Percentiles rank a stretch among this genome's conserved stretches.
Conservation (phyloP, 192 early-diverging fungal species). For the Linnemannia schmuckeri region DNA sequence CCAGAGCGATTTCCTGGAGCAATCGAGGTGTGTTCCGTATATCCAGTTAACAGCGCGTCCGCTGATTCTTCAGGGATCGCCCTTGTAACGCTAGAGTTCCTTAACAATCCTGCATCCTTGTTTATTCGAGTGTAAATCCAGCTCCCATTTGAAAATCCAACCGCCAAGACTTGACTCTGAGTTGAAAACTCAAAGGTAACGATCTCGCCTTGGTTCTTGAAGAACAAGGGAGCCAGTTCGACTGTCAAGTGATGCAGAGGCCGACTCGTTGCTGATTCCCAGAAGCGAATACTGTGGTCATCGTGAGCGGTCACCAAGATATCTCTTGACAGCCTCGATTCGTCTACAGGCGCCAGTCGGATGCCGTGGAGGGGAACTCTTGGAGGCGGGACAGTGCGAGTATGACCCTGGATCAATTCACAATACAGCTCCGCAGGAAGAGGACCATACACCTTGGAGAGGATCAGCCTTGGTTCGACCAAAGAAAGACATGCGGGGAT, state of each 20-base stretch:
- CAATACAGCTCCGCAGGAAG: slow-evolving; percentile 27
- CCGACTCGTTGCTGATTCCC: slow-evolving; percentile 61
- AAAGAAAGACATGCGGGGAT: slow-evolving; percentile 56
- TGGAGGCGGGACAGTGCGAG: not conserved
- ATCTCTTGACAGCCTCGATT: slow-evolving; percentile 57
- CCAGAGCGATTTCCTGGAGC: not conserved
- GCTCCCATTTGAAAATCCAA: slow-evolving; percentile 57
- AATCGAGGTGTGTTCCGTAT: not conserved
- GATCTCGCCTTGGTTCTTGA: slow-evolving; percentile 35
- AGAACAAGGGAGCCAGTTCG: slow-evolving; percentile 32
- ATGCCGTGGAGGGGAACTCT: slow-evolving; percentile 62
- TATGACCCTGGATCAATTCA: slow-evolving; percentile 30
- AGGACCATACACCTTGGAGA: slow-evolving; percentile 46
- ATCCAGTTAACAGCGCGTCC: not conserved
- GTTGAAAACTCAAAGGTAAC: slow-evolving; percentile 48
- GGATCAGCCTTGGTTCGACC: slow-evolving; percentile 45
- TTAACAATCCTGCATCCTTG: not conserved
- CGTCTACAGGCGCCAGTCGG: slow-evolving; percentile 37
- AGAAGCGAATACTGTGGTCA: slow-evolving; percentile 58
- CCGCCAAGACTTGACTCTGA: slow-evolving; percentile 24
- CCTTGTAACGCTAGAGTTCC: slow-evolving; percentile 17
- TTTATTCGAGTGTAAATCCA: slow-evolving; percentile 38
- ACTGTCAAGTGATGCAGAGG: slow-evolving; percentile 58
- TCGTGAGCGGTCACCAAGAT: slow-evolving; percentile 59
- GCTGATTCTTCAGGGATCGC: slow-evolving; percentile 1